Conservation (phyloP, 1,139 yeast species). For the Pneumocystis wakefieldiae region DNA sequence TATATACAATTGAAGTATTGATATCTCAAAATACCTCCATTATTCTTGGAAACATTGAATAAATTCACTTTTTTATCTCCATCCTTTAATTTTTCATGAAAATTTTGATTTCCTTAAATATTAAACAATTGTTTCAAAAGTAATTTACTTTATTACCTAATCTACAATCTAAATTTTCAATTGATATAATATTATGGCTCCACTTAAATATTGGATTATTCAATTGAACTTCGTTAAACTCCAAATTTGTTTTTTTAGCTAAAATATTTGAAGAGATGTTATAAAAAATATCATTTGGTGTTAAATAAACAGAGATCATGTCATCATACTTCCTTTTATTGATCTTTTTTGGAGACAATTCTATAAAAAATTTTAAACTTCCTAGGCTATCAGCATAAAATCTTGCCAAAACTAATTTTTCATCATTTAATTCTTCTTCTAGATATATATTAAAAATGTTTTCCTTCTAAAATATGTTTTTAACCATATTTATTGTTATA, state of each 20-base stretch:
- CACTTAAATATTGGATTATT: background rate
- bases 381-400: conserved; percentile 17
- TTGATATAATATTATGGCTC: background rate
- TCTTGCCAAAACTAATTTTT: conserved; percentile 29
- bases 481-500: conserved; percentile 31
- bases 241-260: background rate
- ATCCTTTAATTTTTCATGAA: background rate
- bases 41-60: background rate
- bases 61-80: background rate
- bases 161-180: background rate
- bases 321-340: background rate
- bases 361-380: conserved; percentile 4
- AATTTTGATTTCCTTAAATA: background rate
- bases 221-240: background rate
- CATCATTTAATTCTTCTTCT: conserved; percentile 46
- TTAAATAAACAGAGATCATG: background rate
- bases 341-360: background rate
- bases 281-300: background rate
- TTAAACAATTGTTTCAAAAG: background rate
- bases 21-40: background rate
- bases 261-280: background rate
- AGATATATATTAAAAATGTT: background rate
- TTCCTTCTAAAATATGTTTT: background rate
- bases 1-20: background rate
- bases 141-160: background rate